phyloP scores from a whole-genome alignment of 1,284 basidiomycete species.

The Malassezia sympodialis region DNA sequence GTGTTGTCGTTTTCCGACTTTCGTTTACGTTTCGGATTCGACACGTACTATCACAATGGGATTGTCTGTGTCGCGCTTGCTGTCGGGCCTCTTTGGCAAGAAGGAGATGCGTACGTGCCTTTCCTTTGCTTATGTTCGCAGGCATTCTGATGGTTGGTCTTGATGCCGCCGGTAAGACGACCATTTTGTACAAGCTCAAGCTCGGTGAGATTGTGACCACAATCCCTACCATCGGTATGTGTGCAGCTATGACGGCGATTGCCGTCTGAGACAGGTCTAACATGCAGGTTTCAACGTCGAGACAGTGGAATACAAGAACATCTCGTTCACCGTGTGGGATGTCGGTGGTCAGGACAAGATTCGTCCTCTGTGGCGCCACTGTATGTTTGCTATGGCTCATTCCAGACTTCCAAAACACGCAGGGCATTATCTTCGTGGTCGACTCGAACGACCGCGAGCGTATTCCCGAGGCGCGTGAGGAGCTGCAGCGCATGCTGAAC shows the following conservation, averaged over 20 bases:
- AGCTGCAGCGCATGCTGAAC: constrained; percentile 98
- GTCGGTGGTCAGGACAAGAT: constrained; percentile 66
- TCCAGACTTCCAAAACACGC: constrained; percentile 97
- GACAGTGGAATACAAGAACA: constrained; percentile 99
- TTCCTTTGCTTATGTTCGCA: constrained; percentile 8
- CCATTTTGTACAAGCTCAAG: constrained; percentile 98
- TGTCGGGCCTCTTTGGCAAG: constrained; percentile 48
- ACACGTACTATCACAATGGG: constrained; percentile 30
- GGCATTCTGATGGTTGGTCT: constrained; percentile 67
- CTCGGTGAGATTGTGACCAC: constrained; percentile 99
- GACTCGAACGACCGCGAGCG: constrained; percentile 99
- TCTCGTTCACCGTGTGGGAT: constrained; percentile 99
- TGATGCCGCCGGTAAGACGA: constrained; percentile 70
- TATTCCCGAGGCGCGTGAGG: constrained; percentile 96
- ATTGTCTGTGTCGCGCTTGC: constrained; percentile 45
- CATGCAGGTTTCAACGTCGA: constrained; percentile 63
- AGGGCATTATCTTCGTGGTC: constrained; percentile 99
- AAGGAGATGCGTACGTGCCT: constrained; percentile 44
- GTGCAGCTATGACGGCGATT: neutral
- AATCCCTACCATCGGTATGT: constrained; percentile 75
- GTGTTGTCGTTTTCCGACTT: constrained; percentile 12
- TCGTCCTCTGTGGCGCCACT: constrained; percentile 97
- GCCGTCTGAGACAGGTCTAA: neutral
- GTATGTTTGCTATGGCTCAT: constrained; percentile 55
- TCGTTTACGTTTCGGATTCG: constrained; percentile 1